These are phyloP conservation scores for Erucastrum elatum DNA, from an alignment of 345 rosid species.

Conservation along the genomic window DNA sequence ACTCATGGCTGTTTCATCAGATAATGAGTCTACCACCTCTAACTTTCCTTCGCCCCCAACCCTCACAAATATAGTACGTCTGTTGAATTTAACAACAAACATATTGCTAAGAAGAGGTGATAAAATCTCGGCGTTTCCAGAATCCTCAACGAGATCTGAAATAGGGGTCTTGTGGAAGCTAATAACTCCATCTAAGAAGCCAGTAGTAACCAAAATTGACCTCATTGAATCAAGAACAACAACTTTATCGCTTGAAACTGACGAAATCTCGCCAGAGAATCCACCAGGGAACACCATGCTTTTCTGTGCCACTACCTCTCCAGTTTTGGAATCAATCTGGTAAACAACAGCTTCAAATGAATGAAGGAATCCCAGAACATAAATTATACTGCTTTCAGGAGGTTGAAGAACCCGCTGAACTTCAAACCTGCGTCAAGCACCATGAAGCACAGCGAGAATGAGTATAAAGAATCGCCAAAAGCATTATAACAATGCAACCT, in stretches of 20 bases:
- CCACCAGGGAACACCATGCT: constrained; percentile 65
- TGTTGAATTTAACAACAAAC: constrained; percentile 56
- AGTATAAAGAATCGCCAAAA: constrained; percentile 6
- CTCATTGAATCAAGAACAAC: constrained; percentile 69
- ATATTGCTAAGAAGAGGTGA: constrained; percentile 57
- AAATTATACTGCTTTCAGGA: constrained; percentile 51
- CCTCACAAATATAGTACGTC: constrained; percentile 48
- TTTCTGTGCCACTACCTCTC: constrained; percentile 69
- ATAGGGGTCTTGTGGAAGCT: constrained; percentile 57
- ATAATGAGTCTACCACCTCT: constrained; percentile 64
- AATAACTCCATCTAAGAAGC: constrained; percentile 56
- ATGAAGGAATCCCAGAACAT: constrained; percentile 66
- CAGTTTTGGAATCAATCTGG: constrained; percentile 67
- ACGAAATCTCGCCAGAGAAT: constrained; percentile 57
- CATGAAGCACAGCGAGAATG: constrained; percentile 2
- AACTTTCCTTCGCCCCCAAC: constrained; percentile 58
- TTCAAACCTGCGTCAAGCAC: constrained; percentile 60
- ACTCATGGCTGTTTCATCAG: constrained; percentile 66
- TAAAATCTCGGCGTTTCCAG: constrained; percentile 56
- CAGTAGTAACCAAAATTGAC: constrained; percentile 58
- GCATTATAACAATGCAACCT: constrained; percentile 18
- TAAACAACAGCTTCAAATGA: constrained; percentile 62
- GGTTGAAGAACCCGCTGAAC: constrained; percentile 71
- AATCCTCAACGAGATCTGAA: constrained; percentile 57
- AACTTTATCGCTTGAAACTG: constrained; percentile 64